Evolutionary conservation across 2,329 filamentous ascomycete species (phyloP), one percentile per base, ranked within the genome.

Genomic region (Diplodia sapinea): DNA sequence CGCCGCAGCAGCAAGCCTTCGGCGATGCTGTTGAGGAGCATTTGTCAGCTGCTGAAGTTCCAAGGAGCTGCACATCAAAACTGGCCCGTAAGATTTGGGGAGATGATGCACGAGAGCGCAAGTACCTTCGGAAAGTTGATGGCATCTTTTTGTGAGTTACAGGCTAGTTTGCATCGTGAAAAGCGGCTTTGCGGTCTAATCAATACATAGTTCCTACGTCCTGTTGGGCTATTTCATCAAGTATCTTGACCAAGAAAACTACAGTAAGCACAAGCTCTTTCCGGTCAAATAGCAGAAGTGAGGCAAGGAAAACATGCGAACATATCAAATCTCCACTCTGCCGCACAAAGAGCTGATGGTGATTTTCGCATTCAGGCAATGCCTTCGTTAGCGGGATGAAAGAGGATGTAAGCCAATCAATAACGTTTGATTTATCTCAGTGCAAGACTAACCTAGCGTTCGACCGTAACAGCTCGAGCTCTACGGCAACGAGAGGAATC

Each of bases 371-470:
- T 17, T 33, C 23, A 65, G 50, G 62, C 50, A 68, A 68, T 63
- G 66, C 66, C 31, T 68, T 63, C 33, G 49, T 68, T 15, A 68
- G 66, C n/a, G 66, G 66, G 23, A 68, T 68, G 66, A 63, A 65
- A 38, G 66, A 68, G 20, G 57, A 68, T 47, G 61, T 52, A 40
- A 54, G 61, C 23, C 4, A 11, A 51, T 15, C 17, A n/a, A 11
- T 26, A 1, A 13, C 2, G 11, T 23, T 20, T 20, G 13, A 11
- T 13, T 9, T 8, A 15, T 13, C 33, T 15, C 8, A 13, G 11
- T 38, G 11, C 1, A 4, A 9, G 33, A 12, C 36, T 40, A 12
- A 17, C n/a, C 51, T 29, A 23, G 1, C 7, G 9, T 40, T 4
- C 2, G 4, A 8, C 9, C 3, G 11, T 8, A 63, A 38, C 15